These are phyloP conservation scores for Tuber microsphaerosporum DNA, from an alignment of 495 filamentous ascomycete species.

Conservation along the genomic window DNA sequence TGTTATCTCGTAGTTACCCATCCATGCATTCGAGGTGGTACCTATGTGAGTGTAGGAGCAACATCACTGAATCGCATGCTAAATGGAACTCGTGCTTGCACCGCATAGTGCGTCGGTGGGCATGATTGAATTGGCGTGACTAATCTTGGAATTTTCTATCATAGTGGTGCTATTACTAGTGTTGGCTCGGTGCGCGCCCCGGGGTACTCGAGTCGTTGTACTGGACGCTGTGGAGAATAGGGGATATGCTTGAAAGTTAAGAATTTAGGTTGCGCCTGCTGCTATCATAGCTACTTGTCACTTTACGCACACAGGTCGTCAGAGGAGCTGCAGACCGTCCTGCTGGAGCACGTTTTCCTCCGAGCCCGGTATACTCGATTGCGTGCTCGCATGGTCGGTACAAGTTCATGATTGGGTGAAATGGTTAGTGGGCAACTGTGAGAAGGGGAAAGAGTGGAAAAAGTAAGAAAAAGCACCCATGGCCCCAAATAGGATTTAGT, in stretches of 20 bases:
- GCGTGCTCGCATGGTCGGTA: neutral
- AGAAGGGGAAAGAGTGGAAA: neutral
- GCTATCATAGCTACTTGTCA: neutral
- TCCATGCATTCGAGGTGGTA: neutral
- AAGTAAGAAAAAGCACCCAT: neutral
- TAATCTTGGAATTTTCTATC: neutral
- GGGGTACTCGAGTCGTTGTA: neutral
- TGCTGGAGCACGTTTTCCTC: neutral
- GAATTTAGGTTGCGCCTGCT: neutral
- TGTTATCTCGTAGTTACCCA: neutral
- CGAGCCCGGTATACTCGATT: constrained; percentile 1
- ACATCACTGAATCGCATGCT: neutral
- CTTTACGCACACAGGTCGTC: neutral
- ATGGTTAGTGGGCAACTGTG: neutral
- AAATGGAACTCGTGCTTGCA: neutral
- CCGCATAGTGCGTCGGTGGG: neutral
- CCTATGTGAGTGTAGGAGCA: neutral
- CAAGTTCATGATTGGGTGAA: neutral
- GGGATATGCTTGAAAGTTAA: constrained; percentile 4
- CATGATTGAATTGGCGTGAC: neutral
- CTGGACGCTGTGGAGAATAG: neutral
- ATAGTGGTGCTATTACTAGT: neutral
- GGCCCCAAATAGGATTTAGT: neutral
- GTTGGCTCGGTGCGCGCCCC: neutral
- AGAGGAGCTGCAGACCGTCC: neutral